Evolutionary conservation across 2,329 filamentous ascomycete species (phyloP).

Genomic region (Didymella pomorum): DNA sequence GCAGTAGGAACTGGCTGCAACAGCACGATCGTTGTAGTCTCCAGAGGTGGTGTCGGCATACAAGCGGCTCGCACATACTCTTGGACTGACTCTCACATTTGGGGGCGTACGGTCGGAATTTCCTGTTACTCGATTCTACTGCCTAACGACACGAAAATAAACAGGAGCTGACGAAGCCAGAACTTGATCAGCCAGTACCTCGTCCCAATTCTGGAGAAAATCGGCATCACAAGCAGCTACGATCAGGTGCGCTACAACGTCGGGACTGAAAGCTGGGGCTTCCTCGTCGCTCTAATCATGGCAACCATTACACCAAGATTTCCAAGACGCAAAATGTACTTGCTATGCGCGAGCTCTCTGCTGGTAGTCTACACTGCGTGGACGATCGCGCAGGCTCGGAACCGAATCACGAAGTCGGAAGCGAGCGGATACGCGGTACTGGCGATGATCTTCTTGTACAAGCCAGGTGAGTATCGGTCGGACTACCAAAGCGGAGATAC

Average conservation of each 20-base stretch:
- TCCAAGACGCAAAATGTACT: conserved; percentile 65
- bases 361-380: conserved; percentile 47
- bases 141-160: no score
- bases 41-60: not conserved
- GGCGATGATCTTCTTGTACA: conserved; percentile 62
- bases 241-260: conserved; percentile 56
- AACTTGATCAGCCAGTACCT: conserved; percentile 71
- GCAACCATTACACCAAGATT: conserved; percentile 64
- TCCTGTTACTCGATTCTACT: no score
- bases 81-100: not conserved
- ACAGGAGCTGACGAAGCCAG: conserved; percentile 50
- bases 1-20: not conserved
- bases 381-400: conserved; percentile 59
- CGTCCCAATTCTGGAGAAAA: conserved; percentile 66
- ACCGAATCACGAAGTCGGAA: conserved; percentile 52
- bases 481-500: not conserved
- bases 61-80: not conserved
- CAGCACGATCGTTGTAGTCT: not conserved
- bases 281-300: conserved; percentile 64
- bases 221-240: conserved; percentile 63
- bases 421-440: conserved; percentile 55
- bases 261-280: conserved; percentile 67
- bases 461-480: conserved; percentile 32
- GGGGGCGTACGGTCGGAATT: no score
- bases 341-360: conserved; percentile 53